phyloP scores from a whole-genome alignment of 345 rosid genomes.

The Firmiana major region DNA sequence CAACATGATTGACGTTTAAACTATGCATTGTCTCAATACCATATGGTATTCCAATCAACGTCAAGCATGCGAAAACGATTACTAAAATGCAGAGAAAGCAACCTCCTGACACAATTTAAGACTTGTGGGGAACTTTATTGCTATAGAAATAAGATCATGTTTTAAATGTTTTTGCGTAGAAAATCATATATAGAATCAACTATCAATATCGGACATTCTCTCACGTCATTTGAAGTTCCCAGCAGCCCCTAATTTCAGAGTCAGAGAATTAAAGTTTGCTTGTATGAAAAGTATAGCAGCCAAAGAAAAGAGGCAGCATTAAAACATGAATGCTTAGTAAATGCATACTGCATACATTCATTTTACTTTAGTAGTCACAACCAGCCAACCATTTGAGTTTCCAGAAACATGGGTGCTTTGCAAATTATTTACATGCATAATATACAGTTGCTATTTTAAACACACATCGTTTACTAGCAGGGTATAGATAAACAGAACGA shows the following conservation, averaged over 20 bases:
- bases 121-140: neutral
- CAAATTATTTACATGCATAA: neutral
- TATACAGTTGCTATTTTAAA: neutral
- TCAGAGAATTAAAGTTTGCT: neutral
- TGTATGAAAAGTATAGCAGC: neutral
- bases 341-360: no score
- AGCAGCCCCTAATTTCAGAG: neutral
- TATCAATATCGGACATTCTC: neutral
- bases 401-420: neutral
- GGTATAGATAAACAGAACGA: neutral
- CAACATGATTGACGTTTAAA: neutral
- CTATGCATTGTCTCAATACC: neutral
- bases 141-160: neutral
- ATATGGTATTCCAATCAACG: neutral
- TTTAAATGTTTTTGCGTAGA: neutral
- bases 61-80: neutral
- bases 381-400: neutral
- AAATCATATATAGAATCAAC: neutral
- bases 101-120: neutral
- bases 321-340: no score
- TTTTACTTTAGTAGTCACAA: neutral
- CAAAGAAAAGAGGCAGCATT: constrained; percentile 7
- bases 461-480: constrained; percentile 16
- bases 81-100: neutral
- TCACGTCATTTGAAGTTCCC: neutral